Evolutionary conservation across 2,329 filamentous ascomycete genomes (phyloP).

Genomic region (Knufia fluminis): DNA sequence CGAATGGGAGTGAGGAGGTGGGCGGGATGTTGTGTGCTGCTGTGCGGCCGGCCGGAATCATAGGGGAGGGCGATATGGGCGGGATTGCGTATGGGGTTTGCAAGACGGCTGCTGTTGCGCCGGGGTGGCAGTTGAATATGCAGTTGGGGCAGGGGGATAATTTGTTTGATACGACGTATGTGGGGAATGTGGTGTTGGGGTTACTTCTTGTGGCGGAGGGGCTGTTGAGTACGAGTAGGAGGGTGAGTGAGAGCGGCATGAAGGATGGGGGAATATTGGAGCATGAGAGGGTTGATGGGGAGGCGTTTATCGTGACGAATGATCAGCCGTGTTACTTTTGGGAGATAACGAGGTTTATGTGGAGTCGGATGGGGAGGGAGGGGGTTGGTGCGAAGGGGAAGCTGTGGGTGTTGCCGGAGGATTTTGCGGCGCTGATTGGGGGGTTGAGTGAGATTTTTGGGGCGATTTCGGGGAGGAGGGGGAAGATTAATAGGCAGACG

Average conservation of each 20-base stretch:
- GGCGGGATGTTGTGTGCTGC: constrained; percentile 63
- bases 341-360: constrained; percentile 74
- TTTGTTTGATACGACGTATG: constrained; percentile 62
- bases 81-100: constrained; percentile 66
- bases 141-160: constrained; percentile 70
- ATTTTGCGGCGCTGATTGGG: constrained; percentile 32
- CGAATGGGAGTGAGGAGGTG: constrained; percentile 54
- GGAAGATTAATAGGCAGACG: constrained; percentile 36
- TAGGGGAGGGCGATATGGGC: constrained; percentile 72
- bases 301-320: constrained; percentile 87
- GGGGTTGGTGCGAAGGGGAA: constrained; percentile 31
- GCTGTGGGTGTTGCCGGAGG: constrained; percentile 35
- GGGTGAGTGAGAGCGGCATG: constrained; percentile 17
- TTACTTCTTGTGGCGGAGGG: constrained; percentile 72
- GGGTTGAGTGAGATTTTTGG: constrained; percentile 34
- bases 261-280: constrained; percentile 54
- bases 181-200: constrained; percentile 62
- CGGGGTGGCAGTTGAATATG: constrained; percentile 56
- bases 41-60: constrained; percentile 79
- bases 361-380: constrained; percentile 45
- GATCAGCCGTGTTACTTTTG: constrained; percentile 83
- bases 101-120: constrained; percentile 53
- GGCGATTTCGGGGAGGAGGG: constrained; percentile 36
- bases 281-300: constrained; percentile 67
- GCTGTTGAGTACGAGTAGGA: constrained; percentile 49